Conservation (phyloP, 1,139 yeast species). For the Lodderomyces elongisporus region DNA sequence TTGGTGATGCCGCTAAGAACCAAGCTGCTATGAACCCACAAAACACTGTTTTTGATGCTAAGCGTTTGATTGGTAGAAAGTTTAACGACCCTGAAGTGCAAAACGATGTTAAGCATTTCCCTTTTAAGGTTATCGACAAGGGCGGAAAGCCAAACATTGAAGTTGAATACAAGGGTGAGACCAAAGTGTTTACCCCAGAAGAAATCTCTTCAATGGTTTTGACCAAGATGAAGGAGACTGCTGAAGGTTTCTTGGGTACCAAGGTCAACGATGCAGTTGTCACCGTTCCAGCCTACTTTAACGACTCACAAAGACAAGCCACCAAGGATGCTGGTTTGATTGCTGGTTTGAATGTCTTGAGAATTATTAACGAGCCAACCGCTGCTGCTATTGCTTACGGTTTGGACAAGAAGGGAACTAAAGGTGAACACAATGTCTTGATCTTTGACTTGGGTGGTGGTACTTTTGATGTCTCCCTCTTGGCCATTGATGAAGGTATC, state of each 20-base stretch:
- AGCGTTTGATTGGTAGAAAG: conserved; percentile 69
- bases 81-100: conserved; percentile 41
- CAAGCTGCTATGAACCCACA: conserved; percentile 97
- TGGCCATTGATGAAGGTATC: conserved; percentile 93
- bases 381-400: conserved; percentile 51
- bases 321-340: conserved; percentile 48
- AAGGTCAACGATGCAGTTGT: conserved; percentile 45
- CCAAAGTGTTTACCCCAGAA: conserved; percentile 93
- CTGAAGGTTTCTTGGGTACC: conserved; percentile 41
- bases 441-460: conserved; percentile 51
- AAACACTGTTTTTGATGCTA: conserved; percentile 96
- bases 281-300: conserved; percentile 48
- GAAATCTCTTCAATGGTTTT: conserved; percentile 96
- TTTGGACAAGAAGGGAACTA: conserved; percentile 45
- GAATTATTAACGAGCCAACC: conserved; percentile 49
- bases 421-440: conserved; percentile 68
- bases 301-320: conserved; percentile 49
- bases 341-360: conserved; percentile 46
- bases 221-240: conserved; percentile 54
- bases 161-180: conserved; percentile 92
- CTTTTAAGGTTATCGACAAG: conserved; percentile 51
- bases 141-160: conserved; percentile 85
- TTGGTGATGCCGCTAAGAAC: conserved; percentile 99
- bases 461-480: conserved; percentile 56
- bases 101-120: conserved; percentile 41